phyloP scores from a whole-genome alignment of 2,329 filamentous ascomycete genomes.

The Exophiala mesophila region DNA sequence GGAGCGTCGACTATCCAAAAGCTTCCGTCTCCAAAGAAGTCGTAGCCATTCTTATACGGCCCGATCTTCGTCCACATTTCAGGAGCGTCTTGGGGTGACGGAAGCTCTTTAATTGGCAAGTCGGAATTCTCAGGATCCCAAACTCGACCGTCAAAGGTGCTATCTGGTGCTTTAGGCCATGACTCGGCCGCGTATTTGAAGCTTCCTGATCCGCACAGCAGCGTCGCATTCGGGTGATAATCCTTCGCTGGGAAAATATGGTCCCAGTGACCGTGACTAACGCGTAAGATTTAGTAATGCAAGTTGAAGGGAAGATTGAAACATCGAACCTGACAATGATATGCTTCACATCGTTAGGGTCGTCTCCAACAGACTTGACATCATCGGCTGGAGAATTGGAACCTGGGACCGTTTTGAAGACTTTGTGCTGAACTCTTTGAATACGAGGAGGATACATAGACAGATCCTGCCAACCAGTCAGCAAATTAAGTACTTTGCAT shows the following conservation, averaged over 20 bases:
- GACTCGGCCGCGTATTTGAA: conserved; percentile 1
- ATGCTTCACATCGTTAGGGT: conserved; percentile 1
- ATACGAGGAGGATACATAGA: conserved; percentile 8
- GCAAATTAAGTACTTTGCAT: too few species aligned
- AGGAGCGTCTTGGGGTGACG: conserved; percentile 1
- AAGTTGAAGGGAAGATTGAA: background rate
- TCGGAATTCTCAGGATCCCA: conserved; percentile 2
- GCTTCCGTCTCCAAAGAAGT: conserved; percentile 38
- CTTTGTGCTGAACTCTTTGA: conserved; percentile 19
- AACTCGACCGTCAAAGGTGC: conserved; percentile 1
- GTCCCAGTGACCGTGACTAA: conserved; percentile 27
- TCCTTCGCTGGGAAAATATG: conserved; percentile 26
- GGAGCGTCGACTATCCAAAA: conserved; percentile 43
- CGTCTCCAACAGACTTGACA: conserved; percentile 28
- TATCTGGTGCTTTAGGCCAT: conserved; percentile 1
- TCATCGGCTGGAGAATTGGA: conserved; percentile 14
- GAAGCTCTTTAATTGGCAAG: conserved; percentile 1
- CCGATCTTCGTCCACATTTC: conserved; percentile 1
- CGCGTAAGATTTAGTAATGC: too few species aligned
- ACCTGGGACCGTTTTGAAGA: conserved; percentile 25
- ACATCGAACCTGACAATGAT: conserved; percentile 2
- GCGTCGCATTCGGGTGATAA: conserved; percentile 1
- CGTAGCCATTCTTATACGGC: conserved; percentile 48
- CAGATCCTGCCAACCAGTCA: conserved; percentile 1
- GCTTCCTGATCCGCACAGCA: background rate